Base-by-base conservation (phyloP, 139 green algal species). In the Coelastrella sp. region DNA sequence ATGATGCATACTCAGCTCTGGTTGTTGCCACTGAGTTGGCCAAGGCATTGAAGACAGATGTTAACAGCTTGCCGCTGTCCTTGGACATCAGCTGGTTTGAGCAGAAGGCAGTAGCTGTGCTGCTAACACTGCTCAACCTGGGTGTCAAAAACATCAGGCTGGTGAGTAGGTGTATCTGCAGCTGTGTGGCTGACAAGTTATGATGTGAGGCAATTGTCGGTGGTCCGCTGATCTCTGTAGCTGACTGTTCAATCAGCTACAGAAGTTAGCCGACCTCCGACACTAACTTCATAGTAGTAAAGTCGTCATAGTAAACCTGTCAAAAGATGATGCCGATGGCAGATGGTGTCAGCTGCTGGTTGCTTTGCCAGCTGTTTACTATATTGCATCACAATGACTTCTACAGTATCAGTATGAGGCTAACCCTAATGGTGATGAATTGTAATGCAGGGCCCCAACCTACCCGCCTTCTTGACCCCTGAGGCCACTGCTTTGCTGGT, bases 41-140 rank as follows among this genome's bases (percentile, higher is more conserved):
- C 73, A 82, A 95, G 73, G 94, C 92, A 14, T 90, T 96, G 11
- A 83, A 85, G 85, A 96, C 92, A 5, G 94, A 96, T 77, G 88
- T 96, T n/a, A 96, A 96, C 91, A 81, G 73, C 73, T 88, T 96
- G 89, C 94, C 94, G 5, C 90, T 96, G 32, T 93, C 89, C 3
- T 79, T 96, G 5, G 88, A 96, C 87, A 93, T 96, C 76, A 93
- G 84, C 10, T 96, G 95, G 95, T 95, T 97, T 82, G 95, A 97
- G 95, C 96, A 97, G 92, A 97, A 97, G 85, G 96, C 96, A 17
- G 95, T 98, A 56, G 95, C 95, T 3, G 93, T 98, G 81, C 92
- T 98, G 92, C 92, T 97, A 22, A 96, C 95, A 68, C 94, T 98
- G 89, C 91, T 98, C 78, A 92, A 97, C 85, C 92, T 98, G 73